Percentiles rank a stretch among this genome's conserved stretches.
Evolutionary conservation across 306 rosid species (phyloP).

Genomic region (Inga oerstediana): DNA sequence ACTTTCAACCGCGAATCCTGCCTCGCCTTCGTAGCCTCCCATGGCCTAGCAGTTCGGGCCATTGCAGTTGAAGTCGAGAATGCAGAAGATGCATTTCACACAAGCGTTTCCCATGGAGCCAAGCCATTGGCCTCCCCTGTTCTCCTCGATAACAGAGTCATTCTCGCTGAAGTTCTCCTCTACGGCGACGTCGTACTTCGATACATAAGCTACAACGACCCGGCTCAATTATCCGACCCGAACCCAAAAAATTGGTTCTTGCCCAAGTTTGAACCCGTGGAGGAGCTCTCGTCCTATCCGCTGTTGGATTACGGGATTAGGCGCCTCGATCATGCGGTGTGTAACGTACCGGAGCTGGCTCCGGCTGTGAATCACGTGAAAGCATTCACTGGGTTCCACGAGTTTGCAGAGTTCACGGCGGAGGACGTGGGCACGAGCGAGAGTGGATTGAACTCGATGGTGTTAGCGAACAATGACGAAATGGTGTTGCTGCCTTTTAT

Average conservation of each 20-base stretch:
- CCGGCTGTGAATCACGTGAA: slow-evolving; percentile 57
- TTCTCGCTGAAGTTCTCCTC: slow-evolving; percentile 63
- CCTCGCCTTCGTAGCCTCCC: slow-evolving; percentile 57
- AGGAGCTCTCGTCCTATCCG: slow-evolving; percentile 43
- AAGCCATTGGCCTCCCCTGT: slow-evolving; percentile 45
- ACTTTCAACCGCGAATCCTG: slow-evolving; percentile 50
- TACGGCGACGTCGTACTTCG: slow-evolving; percentile 93
- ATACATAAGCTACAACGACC: slow-evolving; percentile 60
- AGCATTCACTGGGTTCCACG: slow-evolving; percentile 74
- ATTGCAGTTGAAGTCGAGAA: slow-evolving; percentile 72
- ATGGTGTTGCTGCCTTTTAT: slow-evolving; percentile 74
- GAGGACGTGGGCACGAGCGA: slow-evolving; percentile 89
- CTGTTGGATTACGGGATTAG: slow-evolving; percentile 74
- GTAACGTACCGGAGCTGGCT: slow-evolving; percentile 71
- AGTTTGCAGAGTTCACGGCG: slow-evolving; percentile 92
- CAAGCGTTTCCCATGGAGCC: slow-evolving; percentile 70
- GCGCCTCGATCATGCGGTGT: slow-evolving; percentile 88
- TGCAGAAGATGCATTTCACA: slow-evolving; percentile 62
- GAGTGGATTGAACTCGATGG: slow-evolving; percentile 81
- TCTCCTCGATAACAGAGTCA: slow-evolving; percentile 45
- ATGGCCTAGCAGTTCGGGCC: slow-evolving; percentile 86
- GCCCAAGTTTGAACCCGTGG: slow-evolving; percentile 62
- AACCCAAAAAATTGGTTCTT: slow-evolving; percentile 64
- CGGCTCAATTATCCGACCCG: slow-evolving; percentile 1
- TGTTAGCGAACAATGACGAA: slow-evolving; percentile 71